Conservation (phyloP, 768 basidiomycete species). For the Phlegmacium glaucopus region DNA sequence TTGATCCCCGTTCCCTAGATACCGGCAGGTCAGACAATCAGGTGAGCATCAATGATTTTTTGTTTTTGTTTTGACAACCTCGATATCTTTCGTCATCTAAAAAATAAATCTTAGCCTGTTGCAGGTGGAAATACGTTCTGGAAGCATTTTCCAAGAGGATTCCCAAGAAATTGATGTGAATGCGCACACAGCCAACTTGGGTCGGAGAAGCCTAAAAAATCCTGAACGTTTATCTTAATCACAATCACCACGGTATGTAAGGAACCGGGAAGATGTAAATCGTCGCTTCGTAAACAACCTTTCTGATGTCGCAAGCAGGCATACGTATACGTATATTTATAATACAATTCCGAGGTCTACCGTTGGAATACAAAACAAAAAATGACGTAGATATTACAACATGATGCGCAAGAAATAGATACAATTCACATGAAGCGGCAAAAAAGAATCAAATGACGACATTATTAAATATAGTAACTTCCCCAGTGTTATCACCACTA, state of each 20-base stretch:
- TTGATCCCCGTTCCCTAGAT: slow-evolving; percentile 14
- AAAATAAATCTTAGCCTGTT: slow-evolving; percentile 19
- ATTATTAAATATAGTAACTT: slow-evolving; percentile 41
- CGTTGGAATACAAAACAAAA: too few species aligned
- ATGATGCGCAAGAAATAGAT: too few species aligned
- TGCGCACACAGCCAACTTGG: background rate
- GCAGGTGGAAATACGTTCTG: slow-evolving; percentile 23
- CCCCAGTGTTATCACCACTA: slow-evolving; percentile 50
- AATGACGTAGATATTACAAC: too few species aligned
- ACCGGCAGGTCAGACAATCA: slow-evolving; percentile 21
- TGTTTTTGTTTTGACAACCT: background rate
- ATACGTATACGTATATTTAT: too few species aligned
- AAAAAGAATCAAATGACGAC: slow-evolving; percentile 12
- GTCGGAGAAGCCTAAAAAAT: background rate
- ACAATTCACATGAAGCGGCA: background rate
- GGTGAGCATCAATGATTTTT: slow-evolving; percentile 9
- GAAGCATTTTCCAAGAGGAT: slow-evolving; percentile 30
- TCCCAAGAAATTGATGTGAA: slow-evolving; percentile 17
- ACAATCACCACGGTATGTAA: too few species aligned
- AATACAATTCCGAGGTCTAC: too few species aligned
- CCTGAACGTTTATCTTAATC: background rate
- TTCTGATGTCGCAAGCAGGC: too few species aligned
- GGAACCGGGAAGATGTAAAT: too few species aligned
- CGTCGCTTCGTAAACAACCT: too few species aligned
- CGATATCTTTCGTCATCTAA: background rate